phyloP scores from a whole-genome alignment of 2,329 filamentous ascomycete species.

The Saccharata proteae region DNA sequence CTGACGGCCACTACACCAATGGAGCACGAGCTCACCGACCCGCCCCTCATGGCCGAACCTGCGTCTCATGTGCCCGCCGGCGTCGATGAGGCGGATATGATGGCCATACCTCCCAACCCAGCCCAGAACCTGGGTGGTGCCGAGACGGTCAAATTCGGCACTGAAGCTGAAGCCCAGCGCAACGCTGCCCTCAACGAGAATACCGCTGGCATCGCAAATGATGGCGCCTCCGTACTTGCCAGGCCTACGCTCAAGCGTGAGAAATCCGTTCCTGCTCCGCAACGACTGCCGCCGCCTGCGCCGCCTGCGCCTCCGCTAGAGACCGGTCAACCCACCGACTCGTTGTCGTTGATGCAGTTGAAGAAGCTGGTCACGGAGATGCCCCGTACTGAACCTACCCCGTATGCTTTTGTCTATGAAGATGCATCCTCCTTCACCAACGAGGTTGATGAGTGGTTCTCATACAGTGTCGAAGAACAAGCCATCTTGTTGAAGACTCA shows the following conservation, averaged over 20 bases:
- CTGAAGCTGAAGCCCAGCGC: slow-evolving; percentile 25
- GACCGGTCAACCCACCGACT: slow-evolving; percentile 25
- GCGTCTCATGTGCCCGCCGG: slow-evolving; percentile 22
- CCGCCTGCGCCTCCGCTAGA: slow-evolving; percentile 21
- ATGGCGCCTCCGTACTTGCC: slow-evolving; percentile 14
- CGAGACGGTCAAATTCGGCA: slow-evolving; percentile 19
- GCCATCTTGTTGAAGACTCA: slow-evolving; percentile 64
- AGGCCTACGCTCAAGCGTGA: slow-evolving; percentile 30
- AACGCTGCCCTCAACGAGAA: slow-evolving; percentile 9
- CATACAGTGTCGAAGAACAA: slow-evolving; percentile 78
- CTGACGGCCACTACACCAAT: neutral
- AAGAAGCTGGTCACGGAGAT: slow-evolving; percentile 32
- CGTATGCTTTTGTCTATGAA: slow-evolving; percentile 64
- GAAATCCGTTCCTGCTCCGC: slow-evolving; percentile 26
- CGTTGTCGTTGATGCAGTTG: slow-evolving; percentile 36
- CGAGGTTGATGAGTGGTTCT: slow-evolving; percentile 96
- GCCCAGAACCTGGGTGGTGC: slow-evolving; percentile 15
- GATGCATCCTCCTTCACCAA: slow-evolving; percentile 54
- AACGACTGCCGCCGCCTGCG: slow-evolving; percentile 32
- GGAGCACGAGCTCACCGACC: slow-evolving; percentile 2
- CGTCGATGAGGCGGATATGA: slow-evolving; percentile 25
- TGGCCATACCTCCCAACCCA: slow-evolving; percentile 20
- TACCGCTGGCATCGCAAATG: no score
- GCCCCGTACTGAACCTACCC: slow-evolving; percentile 28
- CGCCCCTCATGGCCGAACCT: slow-evolving; percentile 6